phyloP scores from a whole-genome alignment of 2,329 filamentous ascomycete species.

The Talaromyces atroroseus region DNA sequence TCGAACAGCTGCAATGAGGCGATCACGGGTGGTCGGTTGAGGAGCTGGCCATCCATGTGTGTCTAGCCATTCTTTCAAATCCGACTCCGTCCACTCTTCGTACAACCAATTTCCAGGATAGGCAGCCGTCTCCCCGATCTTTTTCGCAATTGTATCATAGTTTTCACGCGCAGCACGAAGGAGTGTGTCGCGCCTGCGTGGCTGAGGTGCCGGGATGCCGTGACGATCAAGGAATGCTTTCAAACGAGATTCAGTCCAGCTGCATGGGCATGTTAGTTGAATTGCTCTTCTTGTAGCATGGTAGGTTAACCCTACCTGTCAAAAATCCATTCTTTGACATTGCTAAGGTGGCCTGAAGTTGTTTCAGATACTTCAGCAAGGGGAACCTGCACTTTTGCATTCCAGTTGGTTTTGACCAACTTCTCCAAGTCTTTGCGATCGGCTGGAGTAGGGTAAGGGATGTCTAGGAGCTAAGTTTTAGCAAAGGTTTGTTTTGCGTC shows the following conservation, averaged over 20 bases:
- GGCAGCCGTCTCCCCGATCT: slow-evolving; percentile 66
- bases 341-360: slow-evolving; percentile 64
- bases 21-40: slow-evolving; percentile 78
- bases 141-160: slow-evolving; percentile 73
- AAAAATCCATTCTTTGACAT: slow-evolving; percentile 84
- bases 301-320: slow-evolving; percentile 54
- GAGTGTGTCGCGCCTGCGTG: slow-evolving; percentile 75
- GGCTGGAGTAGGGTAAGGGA: slow-evolving; percentile 83
- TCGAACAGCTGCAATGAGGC: slow-evolving; percentile 80
- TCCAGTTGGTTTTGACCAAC: slow-evolving; percentile 86
- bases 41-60: slow-evolving; percentile 78
- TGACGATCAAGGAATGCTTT: slow-evolving; percentile 90
- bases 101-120: slow-evolving; percentile 98
- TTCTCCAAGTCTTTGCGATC: slow-evolving; percentile 93
- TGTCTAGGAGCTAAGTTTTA: slow-evolving; percentile 39
- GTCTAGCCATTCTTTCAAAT: slow-evolving; percentile 90
- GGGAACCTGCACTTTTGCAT: slow-evolving; percentile 63
- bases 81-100: slow-evolving; percentile 82
- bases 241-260: slow-evolving; percentile 87
- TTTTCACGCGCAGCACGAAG: slow-evolving; percentile 71
- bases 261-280: slow-evolving; percentile 41
- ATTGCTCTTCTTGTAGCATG: not conserved
- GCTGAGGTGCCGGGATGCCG: slow-evolving; percentile 79
- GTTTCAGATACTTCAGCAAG: slow-evolving; percentile 77
- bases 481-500: not conserved